Evolutionary conservation across 148 eudicot species (phyloP).

Genomic region (Nepenthes mirabilis): DNA sequence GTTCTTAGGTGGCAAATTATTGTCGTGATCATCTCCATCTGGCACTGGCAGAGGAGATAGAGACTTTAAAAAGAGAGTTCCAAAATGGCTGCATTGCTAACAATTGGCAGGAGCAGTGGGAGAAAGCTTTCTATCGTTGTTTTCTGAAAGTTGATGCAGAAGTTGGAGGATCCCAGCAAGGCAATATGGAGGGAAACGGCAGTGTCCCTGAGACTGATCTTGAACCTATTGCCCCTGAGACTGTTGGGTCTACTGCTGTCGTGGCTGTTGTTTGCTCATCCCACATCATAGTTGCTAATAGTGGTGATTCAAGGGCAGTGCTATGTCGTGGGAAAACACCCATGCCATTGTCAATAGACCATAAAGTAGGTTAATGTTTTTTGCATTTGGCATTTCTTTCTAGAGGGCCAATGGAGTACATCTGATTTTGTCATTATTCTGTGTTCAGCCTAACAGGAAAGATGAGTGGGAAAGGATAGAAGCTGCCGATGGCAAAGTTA

Average conservation of each 20-base stretch:
- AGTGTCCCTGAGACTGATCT: conserved; percentile 7
- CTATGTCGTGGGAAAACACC: conserved; percentile 66
- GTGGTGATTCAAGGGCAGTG: conserved; percentile 74
- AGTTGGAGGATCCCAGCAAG: conserved; percentile 31
- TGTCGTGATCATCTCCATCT: conserved; percentile 45
- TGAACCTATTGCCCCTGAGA: conserved; percentile 49
- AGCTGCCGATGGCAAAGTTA: conserved; percentile 62
- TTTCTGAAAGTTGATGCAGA: conserved; percentile 43
- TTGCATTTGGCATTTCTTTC: not conserved
- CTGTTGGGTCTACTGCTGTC: conserved; percentile 70
- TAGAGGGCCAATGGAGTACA: not conserved
- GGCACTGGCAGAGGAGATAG: conserved; percentile 37
- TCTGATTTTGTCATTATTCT: not conserved
- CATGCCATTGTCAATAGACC: conserved; percentile 45
- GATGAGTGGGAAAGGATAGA: conserved; percentile 68
- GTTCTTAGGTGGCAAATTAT: conserved; percentile 41
- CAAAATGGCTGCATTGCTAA: conserved; percentile 9
- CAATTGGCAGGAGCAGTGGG: conserved; percentile 26
- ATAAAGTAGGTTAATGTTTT: conserved; percentile 27
- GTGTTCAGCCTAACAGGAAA: conserved; percentile 42
- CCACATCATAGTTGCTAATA: conserved; percentile 56
- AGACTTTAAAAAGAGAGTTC: conserved; percentile 6
- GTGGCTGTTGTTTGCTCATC: conserved; percentile 49
- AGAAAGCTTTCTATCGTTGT: conserved; percentile 29
- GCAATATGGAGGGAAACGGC: conserved; percentile 4